Percentiles rank a stretch among this genome's conserved stretches.
Conservation (phyloP, 768 basidiomycete genomes). For the Agaricus subrufescens region DNA sequence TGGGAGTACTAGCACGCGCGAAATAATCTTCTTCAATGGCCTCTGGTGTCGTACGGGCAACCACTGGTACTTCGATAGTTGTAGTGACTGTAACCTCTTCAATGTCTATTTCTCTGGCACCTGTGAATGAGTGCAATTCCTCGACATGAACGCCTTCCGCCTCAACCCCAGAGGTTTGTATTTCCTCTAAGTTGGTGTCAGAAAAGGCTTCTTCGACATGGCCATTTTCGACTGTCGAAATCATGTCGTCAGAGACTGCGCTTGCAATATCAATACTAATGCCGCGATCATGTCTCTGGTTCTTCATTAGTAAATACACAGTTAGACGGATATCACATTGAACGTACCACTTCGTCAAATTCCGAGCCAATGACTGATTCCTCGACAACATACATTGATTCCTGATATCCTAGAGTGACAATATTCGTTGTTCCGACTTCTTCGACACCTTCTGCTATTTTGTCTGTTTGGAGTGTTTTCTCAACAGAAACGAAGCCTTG, state of each 20-base stretch:
- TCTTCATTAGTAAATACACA: not conserved
- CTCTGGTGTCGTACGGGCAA: not conserved
- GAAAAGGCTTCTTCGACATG: slow-evolving; percentile 1
- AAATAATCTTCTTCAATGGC: slow-evolving; percentile 5
- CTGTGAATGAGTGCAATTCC: not conserved
- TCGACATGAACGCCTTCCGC: not conserved
- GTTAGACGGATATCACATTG: not conserved
- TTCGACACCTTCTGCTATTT: not conserved
- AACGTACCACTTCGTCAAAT: slow-evolving; percentile 25
- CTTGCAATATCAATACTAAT: slow-evolving; percentile 2
- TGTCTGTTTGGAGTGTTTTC: not conserved
- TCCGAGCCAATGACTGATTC: slow-evolving; percentile 24
- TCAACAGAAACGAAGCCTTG: not conserved
- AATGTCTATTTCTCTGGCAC: not conserved
- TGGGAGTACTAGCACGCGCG: slow-evolving; percentile 1
- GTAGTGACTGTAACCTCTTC: not conserved
- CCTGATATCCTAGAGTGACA: not conserved
- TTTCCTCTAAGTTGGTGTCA: not conserved
- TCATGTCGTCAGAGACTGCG: slow-evolving; percentile 3
- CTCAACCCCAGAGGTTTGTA: not conserved
- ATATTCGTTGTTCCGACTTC: not conserved
- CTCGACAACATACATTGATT: slow-evolving; percentile 22
- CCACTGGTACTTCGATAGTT: not conserved
- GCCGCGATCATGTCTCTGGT: slow-evolving; percentile 16
- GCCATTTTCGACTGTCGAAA: not conserved